Percentiles rank a stretch among this genome's conserved stretches.
phyloP scores from a whole-genome alignment of 1,284 basidiomycete species.

The Ceratobasidium papillatum region DNA sequence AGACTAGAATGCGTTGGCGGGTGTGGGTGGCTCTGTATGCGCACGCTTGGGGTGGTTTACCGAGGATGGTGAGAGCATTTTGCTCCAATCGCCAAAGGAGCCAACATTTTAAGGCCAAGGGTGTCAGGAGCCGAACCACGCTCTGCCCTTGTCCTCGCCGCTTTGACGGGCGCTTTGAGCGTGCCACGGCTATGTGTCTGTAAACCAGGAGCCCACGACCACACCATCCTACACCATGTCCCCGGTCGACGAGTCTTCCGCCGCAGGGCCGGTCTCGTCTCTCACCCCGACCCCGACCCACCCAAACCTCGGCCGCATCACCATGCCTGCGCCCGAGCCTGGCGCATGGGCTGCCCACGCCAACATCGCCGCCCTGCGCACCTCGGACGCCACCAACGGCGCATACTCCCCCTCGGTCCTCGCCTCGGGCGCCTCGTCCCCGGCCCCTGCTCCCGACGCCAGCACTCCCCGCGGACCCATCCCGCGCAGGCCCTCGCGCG shows the following conservation, averaged over 20 bases:
- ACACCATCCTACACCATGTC: conserved; percentile 1
- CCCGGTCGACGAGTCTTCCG: conserved; percentile 4
- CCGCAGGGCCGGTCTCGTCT: background rate
- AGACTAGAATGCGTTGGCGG: background rate
- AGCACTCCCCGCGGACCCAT: conserved; percentile 7
- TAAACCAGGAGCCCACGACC: conserved; percentile 34
- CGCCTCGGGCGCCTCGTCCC: conserved; percentile 27
- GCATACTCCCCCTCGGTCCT: conserved; percentile 27
- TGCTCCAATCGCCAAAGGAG: background rate
- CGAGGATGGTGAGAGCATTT: background rate
- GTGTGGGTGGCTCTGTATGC: background rate
- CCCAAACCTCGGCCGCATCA: background rate
- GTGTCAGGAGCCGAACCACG: background rate
- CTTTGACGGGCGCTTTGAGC: background rate
- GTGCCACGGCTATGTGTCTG: conserved; percentile 14
- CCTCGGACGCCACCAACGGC: conserved; percentile 41
- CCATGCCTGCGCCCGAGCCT: conserved; percentile 39
- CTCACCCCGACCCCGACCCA: conserved; percentile 11
- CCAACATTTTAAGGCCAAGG: background rate
- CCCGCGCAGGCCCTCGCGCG: conserved; percentile 24
- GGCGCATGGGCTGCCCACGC: conserved; percentile 38
- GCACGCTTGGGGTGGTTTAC: background rate
- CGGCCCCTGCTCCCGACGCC: conserved; percentile 17
- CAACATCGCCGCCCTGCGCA: conserved; percentile 36
- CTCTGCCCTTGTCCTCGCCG: conserved; percentile 1